Base-by-base conservation (phyloP, 2,329 filamentous ascomycete species). In the Fusarium palustre region DNA sequence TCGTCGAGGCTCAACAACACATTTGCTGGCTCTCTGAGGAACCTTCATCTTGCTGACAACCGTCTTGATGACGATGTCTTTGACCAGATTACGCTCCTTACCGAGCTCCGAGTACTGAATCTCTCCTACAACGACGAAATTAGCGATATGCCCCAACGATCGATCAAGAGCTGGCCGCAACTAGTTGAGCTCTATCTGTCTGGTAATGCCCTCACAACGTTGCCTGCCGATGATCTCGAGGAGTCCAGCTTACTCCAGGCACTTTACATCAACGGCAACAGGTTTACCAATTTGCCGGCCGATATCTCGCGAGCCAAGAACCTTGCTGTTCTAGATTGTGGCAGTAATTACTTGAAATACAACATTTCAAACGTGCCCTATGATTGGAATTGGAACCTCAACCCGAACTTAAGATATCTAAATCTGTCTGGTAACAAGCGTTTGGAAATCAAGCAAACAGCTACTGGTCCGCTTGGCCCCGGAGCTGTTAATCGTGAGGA, bases 371-470 rank as follows among this genome's bases (percentile, higher is more conserved):
- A 99, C 76, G 97, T 97, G 85, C 96, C 95, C 0, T 99, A 99
- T 77, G 96, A 99, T 78, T 99, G 96, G 96, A 99, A 99, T 75
- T 99, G 96, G 96, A 98, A 98, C 76, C 92, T 96, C 85, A 99
- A 99, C 75, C 93, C 92, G 49, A 97, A 97, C 74, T 83, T 99
- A 70, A 92, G 94, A 68, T 99, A 97, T 76, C 90, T 99, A 67
- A 99, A 98, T 76, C 85, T 99, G 76, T 98, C 95, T 1, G 96
- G 96, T 53, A 99, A 99, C 82, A 97, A 97, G 79, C 90, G 95
- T 52, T 82, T 99, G 34, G 96, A 99, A 79, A 98, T 99, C 82
- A 91, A 91, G 76, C 86, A 88, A 71, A 88, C 87, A 28, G 72
- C 75, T 11, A 77, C 70, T 67, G 73, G 69, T 12, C 83, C 86